Evolutionary conservation across 345 rosid species (phyloP).

Genomic region (Eucalyptus guilfoylei): DNA sequence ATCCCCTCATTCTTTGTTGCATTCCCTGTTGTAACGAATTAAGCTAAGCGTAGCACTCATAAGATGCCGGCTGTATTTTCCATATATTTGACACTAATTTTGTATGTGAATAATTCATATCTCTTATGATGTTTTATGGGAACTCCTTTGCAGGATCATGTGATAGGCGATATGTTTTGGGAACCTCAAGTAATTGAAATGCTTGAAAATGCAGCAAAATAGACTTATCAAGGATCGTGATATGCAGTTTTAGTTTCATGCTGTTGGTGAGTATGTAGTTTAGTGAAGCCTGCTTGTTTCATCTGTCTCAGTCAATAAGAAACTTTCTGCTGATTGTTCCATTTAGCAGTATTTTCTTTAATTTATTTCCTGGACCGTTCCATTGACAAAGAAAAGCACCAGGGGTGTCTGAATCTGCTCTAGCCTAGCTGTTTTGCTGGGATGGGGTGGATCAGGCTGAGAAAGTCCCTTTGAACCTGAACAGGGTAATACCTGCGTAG

Average conservation of each 20-base stretch:
- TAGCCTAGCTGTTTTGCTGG: conserved; percentile 8
- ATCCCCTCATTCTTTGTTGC: neutral
- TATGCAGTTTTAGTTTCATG: conserved; percentile 5
- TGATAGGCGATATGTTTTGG: neutral
- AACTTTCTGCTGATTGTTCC: neutral
- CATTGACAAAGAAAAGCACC: conserved; percentile 83
- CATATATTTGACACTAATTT: neutral
- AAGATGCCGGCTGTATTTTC: neutral
- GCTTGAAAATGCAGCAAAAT: neutral
- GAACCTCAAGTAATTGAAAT: neutral
- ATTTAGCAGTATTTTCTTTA: neutral
- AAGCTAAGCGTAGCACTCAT: neutral
- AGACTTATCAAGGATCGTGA: neutral
- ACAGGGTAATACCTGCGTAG: conserved; percentile 99
- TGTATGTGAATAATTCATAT: neutral
- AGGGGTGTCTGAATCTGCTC: conserved; percentile 87
- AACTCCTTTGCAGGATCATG: neutral
- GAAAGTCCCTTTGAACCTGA: conserved; percentile 99
- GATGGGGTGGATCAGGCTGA: conserved; percentile 70
- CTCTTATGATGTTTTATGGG: neutral
- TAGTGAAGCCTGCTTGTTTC: neutral
- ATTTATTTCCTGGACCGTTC: neutral
- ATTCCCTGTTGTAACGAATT: neutral
- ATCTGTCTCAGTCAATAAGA: neutral
- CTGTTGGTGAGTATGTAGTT: conserved; percentile 53